Evolutionary conservation across 2,329 filamentous ascomycete genomes (phyloP), one percentile per base, ranked within the genome.

Genomic region (Juglanconis juglandina): DNA sequence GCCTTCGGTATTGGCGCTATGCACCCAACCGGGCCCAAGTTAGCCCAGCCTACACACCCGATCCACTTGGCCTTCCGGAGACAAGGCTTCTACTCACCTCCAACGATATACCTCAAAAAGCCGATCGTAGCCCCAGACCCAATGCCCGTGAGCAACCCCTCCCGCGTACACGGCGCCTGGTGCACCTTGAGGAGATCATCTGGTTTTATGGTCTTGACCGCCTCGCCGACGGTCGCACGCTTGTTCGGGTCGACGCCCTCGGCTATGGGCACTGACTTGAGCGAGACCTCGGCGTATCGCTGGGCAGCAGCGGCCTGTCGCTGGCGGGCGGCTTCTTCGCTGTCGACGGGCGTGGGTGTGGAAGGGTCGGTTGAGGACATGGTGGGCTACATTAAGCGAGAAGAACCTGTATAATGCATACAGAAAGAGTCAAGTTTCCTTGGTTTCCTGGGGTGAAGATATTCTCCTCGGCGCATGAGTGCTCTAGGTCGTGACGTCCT

Each of bases 81-180:
- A 33, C 46, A 34, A 35, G 14, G 30, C 46, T 32, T 14, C n/a
- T 41, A 46, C 46, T 55, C 55, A 96, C 92, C 89, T 77, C 89
- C 87, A 66, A 92, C 76, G 30, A 97, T 79, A 68, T 87, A 89
- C 64, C 89, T 85, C 58, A 93, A 69, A 61, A 87, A 88, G 58
- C 93, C 94, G 37, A 91, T 75, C 4, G 83, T 89, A 64, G 92
- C 90, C 3, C 91, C 95, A 2, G 85, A 82, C 1, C 86, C 89
- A 68, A 99, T 96, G 32, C 92, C 95, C 1, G 90, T 87, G 67
- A 98, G 77, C 56, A 96, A 80, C 2, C 91, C 88, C 70, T 96
- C 89, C 63, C 93, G 82, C 24, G 91, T 89, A 73, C 95, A 98
- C 0, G 94, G 94, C 60, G 87, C 84, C 73, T 89, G 88, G 72